Conservation (phyloP, 768 basidiomycete species). For the Lyophyllum semitale region DNA sequence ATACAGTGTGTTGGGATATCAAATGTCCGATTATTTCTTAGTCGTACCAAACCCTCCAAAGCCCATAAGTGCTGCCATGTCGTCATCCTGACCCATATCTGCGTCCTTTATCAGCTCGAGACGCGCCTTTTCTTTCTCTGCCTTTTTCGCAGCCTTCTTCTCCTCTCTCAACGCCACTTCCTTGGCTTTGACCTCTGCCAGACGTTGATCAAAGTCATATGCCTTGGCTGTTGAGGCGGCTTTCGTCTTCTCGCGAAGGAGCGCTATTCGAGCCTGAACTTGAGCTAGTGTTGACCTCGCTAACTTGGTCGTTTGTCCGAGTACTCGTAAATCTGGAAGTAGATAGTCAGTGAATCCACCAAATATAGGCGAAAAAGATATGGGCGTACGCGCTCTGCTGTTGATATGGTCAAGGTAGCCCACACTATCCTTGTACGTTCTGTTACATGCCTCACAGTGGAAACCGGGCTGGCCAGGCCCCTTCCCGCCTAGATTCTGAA, state of each 20-base stretch:
- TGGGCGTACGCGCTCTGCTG: slow-evolving; percentile 78
- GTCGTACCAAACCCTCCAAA: slow-evolving; percentile 87
- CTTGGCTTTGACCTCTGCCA: slow-evolving; percentile 78
- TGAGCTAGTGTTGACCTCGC: slow-evolving; percentile 90
- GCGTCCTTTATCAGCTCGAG: slow-evolving; percentile 59
- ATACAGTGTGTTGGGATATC: slow-evolving; percentile 25
- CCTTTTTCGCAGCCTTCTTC: slow-evolving; percentile 81
- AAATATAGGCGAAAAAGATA: background rate
- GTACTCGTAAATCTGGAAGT: slow-evolving; percentile 73
- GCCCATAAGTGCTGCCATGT: slow-evolving; percentile 86
- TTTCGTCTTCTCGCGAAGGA: slow-evolving; percentile 84
- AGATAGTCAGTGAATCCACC: background rate
- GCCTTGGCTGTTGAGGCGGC: slow-evolving; percentile 81
- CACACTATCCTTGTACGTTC: slow-evolving; percentile 92
- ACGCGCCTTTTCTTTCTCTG: slow-evolving; percentile 71
- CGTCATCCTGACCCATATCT: slow-evolving; percentile 52
- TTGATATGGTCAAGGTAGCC: slow-evolving; percentile 97
- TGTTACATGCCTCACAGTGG: slow-evolving; percentile 87
- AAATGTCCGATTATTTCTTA: slow-evolving; percentile 59
- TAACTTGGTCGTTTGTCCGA: slow-evolving; percentile 96
- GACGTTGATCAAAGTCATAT: slow-evolving; percentile 92
- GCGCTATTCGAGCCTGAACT: slow-evolving; percentile 88
- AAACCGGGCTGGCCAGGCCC: slow-evolving; percentile 94
- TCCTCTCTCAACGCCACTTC: slow-evolving; percentile 68
- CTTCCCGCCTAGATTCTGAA: slow-evolving; percentile 77